A percentile compares a stretch with the other conserved stretches of the same genome.
Evolutionary conservation across 345 rosid species (phyloP).

Genomic region (Barbarea vulgaris): DNA sequence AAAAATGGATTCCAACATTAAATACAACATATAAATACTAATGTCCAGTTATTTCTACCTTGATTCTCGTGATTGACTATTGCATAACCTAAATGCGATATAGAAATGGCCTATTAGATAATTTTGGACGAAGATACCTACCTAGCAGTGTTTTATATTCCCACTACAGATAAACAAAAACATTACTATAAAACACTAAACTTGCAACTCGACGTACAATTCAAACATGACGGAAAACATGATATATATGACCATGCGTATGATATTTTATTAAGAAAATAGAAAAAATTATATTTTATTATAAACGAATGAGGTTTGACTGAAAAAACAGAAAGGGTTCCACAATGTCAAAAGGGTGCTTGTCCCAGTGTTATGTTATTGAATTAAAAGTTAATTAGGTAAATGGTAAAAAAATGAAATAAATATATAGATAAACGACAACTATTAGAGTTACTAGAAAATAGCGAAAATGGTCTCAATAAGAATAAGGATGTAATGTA

Average conservation of each 20-base stretch:
- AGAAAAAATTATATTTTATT: background rate
- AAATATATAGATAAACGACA: too few relatives aligned
- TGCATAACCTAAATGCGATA: constrained; percentile 1
- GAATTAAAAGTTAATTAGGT: background rate
- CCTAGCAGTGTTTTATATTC: background rate
- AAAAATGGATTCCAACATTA: too few relatives aligned
- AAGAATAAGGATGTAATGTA: too few relatives aligned
- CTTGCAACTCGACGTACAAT: constrained; percentile 20
- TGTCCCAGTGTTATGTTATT: background rate
- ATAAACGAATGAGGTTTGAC: constrained; percentile 2
- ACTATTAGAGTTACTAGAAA: too few relatives aligned
- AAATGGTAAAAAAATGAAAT: too few relatives aligned
- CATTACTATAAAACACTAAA: background rate
- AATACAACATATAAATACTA: background rate
- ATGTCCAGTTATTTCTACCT: background rate
- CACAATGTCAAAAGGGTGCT: constrained; percentile 1
- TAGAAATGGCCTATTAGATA: background rate
- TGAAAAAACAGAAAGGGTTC: background rate
- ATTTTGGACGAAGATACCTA: background rate
- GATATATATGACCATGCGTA: too few relatives aligned
- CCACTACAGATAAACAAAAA: background rate
- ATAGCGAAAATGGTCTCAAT: too few relatives aligned
- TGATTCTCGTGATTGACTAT: background rate
- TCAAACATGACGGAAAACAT: constrained; percentile 32
- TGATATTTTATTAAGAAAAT: too few relatives aligned